Evolutionary conservation across 257 asterid species (phyloP), one percentile per base, ranked within the genome.

Genomic region (Asclepias syriaca): DNA sequence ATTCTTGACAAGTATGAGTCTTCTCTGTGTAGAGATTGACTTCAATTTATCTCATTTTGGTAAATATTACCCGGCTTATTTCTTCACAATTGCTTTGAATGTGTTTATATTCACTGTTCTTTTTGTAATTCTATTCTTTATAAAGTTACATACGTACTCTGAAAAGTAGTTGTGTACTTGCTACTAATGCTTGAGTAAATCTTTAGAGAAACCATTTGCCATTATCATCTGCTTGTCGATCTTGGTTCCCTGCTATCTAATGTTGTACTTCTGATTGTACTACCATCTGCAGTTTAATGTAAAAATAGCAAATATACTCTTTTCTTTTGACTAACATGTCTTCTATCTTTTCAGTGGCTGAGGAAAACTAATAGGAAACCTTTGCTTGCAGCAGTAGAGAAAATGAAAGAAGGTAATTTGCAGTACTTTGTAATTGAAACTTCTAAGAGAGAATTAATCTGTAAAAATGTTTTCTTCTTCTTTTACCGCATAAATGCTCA

Each of bases 361-460:
- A 87, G 43, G 90, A 88, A 85, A 77, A 89, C 97, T 22, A 81
- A 89, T 78, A 71, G 97, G 70, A 91, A 86, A 71, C 97, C 97
- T 74, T 77, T 91, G 86, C 87, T 91, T 76, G 97, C 97, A 34
- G 96, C 96, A 53, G 89, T 89, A 18, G 97, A 89, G 81, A 91
- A 91, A 83, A 91, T 91, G 86, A 83, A 83, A 83, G 84, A 83
- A 83, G 86, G 86, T 83, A 74, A 64, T 63, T 37, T 8, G 51
- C 4, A 16, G 49, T 56, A 5, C 65, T 48, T 45, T 16, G 34
- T 45, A 32, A 9, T 0, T 43, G 66, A 46, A 71, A 48, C 45
- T 18, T 18, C 32, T 13, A n/a, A 46, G 14, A 65, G 66, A 22
- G 22, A 34, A 55, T 13, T 51, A 37, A 40, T 45, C 32, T 19